Evolutionary conservation across 2,329 filamentous ascomycete species (phyloP), one percentile per base, ranked within the genome.

Genomic region (Knufia fluminis): DNA sequence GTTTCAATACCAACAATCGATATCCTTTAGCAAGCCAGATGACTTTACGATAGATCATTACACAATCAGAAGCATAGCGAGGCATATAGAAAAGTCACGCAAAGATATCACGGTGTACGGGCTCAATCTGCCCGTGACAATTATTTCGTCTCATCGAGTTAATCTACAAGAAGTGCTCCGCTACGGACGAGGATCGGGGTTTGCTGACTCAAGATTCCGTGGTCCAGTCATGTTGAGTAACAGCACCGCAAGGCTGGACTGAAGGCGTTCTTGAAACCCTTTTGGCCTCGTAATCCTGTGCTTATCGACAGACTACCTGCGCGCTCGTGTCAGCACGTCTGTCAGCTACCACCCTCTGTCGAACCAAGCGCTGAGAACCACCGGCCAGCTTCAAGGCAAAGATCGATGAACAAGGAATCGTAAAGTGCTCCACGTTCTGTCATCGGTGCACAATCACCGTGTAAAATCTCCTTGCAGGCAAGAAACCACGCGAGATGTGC

Each of bases 31-130:
- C 35, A 32, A 39, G 19, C 17, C 45, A 48, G 33, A 48, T 48
- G 45, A 48, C 20, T 40, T 40, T 39, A 39, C 22, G 45, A 48
- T 48, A 48, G 45, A 48, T 33, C 19, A 12, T 16, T 17, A 32
- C 22, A n/a, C 28, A 10, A 14, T n/a, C 33, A 48, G 14, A 40
- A 31, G 45, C 45, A 48, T 48, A 48, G 45, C 45, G 45, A 40
- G 33, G 35, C 19, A 48, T 43, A 43, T 26, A 31, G 16, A 36
- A 24, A 48, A 17, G 32, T 48, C 35, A 39, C 36, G 33, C 24
- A 12, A 43, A 4, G 33, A 14, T 17, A 36, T 36, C 33, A 14
- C n/a, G 33, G 7, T 14, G n/a, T 16, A 8, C 33, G 16, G n/a
- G 6, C 33, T 36, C 14, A 14, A 31, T 31, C n/a, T 7, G 28